phyloP scores from a whole-genome alignment of 2,329 filamentous ascomycete species.

The Tolypocladium paradoxum region DNA sequence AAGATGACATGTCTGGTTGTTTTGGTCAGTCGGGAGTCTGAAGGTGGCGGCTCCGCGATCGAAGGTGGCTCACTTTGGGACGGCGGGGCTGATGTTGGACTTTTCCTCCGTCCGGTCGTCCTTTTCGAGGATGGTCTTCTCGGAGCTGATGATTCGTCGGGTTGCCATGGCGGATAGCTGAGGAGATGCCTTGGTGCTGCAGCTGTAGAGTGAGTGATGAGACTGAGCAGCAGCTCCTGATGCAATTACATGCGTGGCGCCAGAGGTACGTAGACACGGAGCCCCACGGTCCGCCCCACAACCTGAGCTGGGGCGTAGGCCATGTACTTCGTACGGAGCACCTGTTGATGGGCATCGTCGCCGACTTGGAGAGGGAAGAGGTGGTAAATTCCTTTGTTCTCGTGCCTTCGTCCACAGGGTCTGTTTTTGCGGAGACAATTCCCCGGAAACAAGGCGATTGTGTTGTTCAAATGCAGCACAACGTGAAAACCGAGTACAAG shows the following conservation, averaged over 20 bases:
- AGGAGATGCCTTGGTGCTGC: slow-evolving; percentile 1
- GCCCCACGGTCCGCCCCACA: background rate
- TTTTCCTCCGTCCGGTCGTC: slow-evolving; percentile 43
- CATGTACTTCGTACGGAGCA: background rate
- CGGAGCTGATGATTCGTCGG: slow-evolving; percentile 51
- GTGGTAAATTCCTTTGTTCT: background rate
- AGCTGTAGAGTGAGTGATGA: background rate
- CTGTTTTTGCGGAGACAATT: background rate
- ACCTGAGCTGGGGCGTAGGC: background rate
- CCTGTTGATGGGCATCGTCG: background rate
- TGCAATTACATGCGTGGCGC: background rate
- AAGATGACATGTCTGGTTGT: slow-evolving; percentile 62
- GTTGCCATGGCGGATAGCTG: slow-evolving; percentile 49
- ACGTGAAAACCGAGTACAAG: background rate
- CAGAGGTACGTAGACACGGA: background rate
- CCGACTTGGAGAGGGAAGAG: background rate
- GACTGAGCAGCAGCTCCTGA: background rate
- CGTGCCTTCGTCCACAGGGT: background rate
- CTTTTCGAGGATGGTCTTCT: slow-evolving; percentile 56
- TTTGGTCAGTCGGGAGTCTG: background rate
- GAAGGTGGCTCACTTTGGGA: slow-evolving; percentile 56
- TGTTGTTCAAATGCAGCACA: background rate
- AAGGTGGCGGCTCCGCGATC: background rate
- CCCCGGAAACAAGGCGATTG: too few relatives aligned
- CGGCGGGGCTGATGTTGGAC: slow-evolving; percentile 70